Percentiles rank a stretch among this genome's conserved stretches.
Evolutionary conservation across 129 eudicot genomes (phyloP).

Genomic region (Deinandra increscens): DNA sequence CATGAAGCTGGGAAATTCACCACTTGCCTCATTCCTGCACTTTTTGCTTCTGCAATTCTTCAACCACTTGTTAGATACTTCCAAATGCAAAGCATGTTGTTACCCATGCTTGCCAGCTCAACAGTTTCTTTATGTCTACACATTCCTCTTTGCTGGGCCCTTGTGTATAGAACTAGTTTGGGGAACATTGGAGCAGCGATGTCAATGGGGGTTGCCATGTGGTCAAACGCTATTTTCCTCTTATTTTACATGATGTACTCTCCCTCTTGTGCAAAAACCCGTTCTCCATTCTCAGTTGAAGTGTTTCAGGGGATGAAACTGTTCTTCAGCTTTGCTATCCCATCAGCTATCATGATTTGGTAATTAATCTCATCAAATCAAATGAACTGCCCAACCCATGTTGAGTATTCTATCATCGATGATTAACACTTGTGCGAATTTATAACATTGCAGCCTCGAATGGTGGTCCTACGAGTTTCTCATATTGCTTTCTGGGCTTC

Average conservation of each 20-base stretch:
- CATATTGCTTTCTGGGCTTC: slow-evolving; percentile 65
- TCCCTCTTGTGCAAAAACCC: slow-evolving; percentile 53
- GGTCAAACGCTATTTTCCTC: slow-evolving; percentile 57
- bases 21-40: slow-evolving; percentile 58
- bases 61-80: slow-evolving; percentile 70
- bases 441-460: slow-evolving; percentile 49
- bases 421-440: neutral
- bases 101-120: slow-evolving; percentile 66
- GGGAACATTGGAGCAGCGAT: slow-evolving; percentile 60
- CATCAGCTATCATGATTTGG: slow-evolving; percentile 77
- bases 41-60: slow-evolving; percentile 57
- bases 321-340: slow-evolving; percentile 61
- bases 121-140: slow-evolving; percentile 43
- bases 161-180: slow-evolving; percentile 56
- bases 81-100: slow-evolving; percentile 65
- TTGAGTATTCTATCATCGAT: neutral
- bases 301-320: slow-evolving; percentile 48
- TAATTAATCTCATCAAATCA: slow-evolving; percentile 18
- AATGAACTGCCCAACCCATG: neutral
- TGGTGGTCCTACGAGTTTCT: slow-evolving; percentile 87
- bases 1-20: slow-evolving; percentile 58
- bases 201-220: slow-evolving; percentile 49
- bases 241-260: slow-evolving; percentile 57
- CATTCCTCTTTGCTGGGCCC: slow-evolving; percentile 57
- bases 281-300: slow-evolving; percentile 50